Evolutionary conservation across 208 protist species (phyloP), one percentile per base, ranked within the genome.

Genomic region (Crithidia thermophila): DNA sequence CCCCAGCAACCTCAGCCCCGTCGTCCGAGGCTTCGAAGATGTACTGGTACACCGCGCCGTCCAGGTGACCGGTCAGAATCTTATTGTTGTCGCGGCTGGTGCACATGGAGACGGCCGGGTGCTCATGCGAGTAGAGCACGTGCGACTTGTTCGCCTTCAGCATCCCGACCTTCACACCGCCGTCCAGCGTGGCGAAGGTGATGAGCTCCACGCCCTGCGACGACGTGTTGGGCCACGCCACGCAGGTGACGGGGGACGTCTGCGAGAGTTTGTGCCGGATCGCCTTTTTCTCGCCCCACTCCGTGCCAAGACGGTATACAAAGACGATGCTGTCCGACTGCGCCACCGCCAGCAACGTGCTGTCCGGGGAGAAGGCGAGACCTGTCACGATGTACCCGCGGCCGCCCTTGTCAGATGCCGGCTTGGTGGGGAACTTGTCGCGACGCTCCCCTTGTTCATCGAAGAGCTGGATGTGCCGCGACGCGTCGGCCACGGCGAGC

Each of bases 221-320:
- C 14, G 84, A 77, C 21, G 79, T 80, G 59, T 87, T 90, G 3
- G 97, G 97, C 97, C 98, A 99, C 46, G 73, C 84, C 14, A 98
- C 68, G 60, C 87, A 97, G 7, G 96, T 98, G 18, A 98, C 95
- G 20, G 94, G 45, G 20, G 67, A 85, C 27, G 71, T 88, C 66
- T 96, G 87, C 23, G 85, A 84, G 61, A 98, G 99, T 72, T 99
- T 99, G 88, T 98, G 98, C 81, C 96, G 98, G 63, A 99, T 99
- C 4, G 89, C 83, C 76, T 99, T 99, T 72, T 98, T 98, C 42
- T 98, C 97, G 33, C 94, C 97, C 98, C 98, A 99, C 53, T 98
- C 95, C 39, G 86, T 55, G 20, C 98, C 98, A 20, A 99, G 83
- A 27, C 97, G 96, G 85, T 99, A 99, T 37, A 99, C 92, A 46